phyloP scores from a whole-genome alignment of 1,139 yeast genomes.

The Diutina sp. region DNA sequence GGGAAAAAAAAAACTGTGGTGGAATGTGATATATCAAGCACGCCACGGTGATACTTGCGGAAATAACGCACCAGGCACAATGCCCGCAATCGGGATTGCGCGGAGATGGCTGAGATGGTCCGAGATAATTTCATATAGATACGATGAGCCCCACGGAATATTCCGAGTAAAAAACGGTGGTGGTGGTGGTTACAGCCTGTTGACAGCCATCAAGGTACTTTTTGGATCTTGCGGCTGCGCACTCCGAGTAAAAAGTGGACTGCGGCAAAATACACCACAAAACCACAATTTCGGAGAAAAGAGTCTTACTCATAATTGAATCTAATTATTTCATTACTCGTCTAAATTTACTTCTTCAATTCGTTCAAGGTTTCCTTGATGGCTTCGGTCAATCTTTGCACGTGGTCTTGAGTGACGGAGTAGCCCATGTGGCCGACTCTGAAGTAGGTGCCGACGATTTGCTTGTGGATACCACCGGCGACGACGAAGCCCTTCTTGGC shows the following conservation, averaged over 20 bases:
- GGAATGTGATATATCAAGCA: neutral
- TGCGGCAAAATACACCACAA: too few relatives aligned
- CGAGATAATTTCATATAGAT: neutral
- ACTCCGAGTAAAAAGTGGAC: too few relatives aligned
- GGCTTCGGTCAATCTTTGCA: constrained; percentile 22
- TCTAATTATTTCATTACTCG: neutral
- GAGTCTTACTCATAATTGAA: too few relatives aligned
- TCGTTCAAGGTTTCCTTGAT: constrained; percentile 25
- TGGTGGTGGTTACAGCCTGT: too few relatives aligned
- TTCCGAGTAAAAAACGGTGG: neutral
- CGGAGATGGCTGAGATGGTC: neutral
- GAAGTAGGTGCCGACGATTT: constrained; percentile 70
- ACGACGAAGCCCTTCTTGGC: constrained; percentile 62
- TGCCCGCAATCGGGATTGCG: neutral
- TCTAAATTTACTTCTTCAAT: constrained; percentile 4
- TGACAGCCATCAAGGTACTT: too few relatives aligned
- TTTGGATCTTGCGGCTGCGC: too few relatives aligned
- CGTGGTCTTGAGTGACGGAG: constrained; percentile 32
- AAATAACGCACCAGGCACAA: neutral
- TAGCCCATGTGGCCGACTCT: constrained; percentile 94
- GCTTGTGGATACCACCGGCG: constrained; percentile 87
- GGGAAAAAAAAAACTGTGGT: neutral
- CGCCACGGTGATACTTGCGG: neutral
- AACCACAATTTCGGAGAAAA: too few relatives aligned
- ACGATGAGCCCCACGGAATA: neutral